These are phyloP conservation scores for Microbotryomycetes sp. DNA, from an alignment of 1,284 basidiomycete genomes.

Conservation along the genomic window DNA sequence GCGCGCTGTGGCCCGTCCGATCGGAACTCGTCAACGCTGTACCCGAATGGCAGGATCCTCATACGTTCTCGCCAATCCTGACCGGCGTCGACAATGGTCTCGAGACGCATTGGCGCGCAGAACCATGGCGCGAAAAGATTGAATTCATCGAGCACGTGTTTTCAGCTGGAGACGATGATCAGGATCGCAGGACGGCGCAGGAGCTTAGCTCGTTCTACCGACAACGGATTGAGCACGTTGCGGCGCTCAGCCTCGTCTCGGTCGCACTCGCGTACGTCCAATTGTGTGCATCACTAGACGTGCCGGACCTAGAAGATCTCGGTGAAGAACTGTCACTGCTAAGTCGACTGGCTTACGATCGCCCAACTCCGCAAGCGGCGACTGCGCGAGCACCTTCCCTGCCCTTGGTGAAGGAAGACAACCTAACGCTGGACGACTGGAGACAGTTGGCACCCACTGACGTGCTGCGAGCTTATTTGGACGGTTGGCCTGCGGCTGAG, in stretches of 20 bases:
- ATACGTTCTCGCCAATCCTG: slow-evolving; percentile 56
- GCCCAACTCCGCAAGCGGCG: slow-evolving; percentile 44
- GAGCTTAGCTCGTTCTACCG: slow-evolving; percentile 69
- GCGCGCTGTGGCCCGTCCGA: slow-evolving; percentile 59
- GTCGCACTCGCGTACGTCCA: slow-evolving; percentile 70
- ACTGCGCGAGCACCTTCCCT: slow-evolving; percentile 9
- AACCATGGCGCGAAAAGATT: slow-evolving; percentile 7
- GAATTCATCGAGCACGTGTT: slow-evolving; percentile 18
- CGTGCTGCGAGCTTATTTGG: slow-evolving; percentile 66
- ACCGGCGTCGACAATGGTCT: slow-evolving; percentile 56
- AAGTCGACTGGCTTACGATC: slow-evolving; percentile 76
- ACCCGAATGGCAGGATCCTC: slow-evolving; percentile 62
- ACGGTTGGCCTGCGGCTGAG: slow-evolving; percentile 56
- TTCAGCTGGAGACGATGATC: background rate
- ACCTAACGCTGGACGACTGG: slow-evolving; percentile 69
- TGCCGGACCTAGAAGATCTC: slow-evolving; percentile 69
- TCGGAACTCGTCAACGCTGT: slow-evolving; percentile 61
- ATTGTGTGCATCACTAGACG: slow-evolving; percentile 70
- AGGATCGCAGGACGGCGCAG: slow-evolving; percentile 19
- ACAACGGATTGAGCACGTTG: slow-evolving; percentile 54
- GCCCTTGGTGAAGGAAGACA: slow-evolving; percentile 40
- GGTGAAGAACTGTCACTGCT: slow-evolving; percentile 85
- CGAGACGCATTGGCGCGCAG: slow-evolving; percentile 52
- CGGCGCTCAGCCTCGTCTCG: slow-evolving; percentile 68
- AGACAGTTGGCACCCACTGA: slow-evolving; percentile 55